phyloP scores from a whole-genome alignment of 768 basidiomycete genomes.

The Auriscalpium vulgare region DNA sequence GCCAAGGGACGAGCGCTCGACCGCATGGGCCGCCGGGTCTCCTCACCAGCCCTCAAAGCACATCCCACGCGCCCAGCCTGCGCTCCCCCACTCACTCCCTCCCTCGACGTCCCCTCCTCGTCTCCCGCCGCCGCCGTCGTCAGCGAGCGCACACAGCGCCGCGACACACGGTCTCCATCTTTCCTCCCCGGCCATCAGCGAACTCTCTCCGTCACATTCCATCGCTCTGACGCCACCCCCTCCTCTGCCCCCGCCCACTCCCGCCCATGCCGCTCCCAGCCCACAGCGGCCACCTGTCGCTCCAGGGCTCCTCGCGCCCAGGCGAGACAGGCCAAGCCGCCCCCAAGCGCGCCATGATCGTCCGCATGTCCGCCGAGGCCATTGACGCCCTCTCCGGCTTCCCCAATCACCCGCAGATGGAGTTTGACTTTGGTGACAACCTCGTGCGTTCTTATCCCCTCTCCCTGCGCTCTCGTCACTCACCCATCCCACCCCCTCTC shows the following conservation, averaged over 20 bases:
- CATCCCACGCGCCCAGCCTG: too few relatives aligned
- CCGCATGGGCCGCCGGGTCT: too few relatives aligned
- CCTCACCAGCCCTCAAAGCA: too few relatives aligned
- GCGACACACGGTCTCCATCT: too few relatives aligned
- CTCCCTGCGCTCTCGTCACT: background rate
- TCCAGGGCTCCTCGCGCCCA: constrained; percentile 49
- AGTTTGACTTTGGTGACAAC: constrained; percentile 54
- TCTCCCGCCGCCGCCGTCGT: background rate
- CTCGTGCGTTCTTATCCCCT: constrained; percentile 36
- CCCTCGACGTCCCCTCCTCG: background rate
- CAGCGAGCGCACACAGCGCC: too few relatives aligned
- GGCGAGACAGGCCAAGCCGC: constrained; percentile 49
- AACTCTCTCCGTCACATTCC: too few relatives aligned
- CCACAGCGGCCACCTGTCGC: constrained; percentile 39
- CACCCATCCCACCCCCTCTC: background rate
- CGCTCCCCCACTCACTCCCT: background rate
- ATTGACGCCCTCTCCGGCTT: constrained; percentile 55
- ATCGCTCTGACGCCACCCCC: too few relatives aligned
- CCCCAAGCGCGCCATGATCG: constrained; percentile 67
- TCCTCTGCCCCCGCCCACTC: background rate
- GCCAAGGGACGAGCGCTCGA: too few relatives aligned
- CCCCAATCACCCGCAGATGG: constrained; percentile 36
- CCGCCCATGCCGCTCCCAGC: constrained; percentile 57
- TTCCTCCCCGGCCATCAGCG: too few relatives aligned
- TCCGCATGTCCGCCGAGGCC: constrained; percentile 67